phyloP scores from a whole-genome alignment of 73 alveolate species.

The Paraurostyla sp. region DNA sequence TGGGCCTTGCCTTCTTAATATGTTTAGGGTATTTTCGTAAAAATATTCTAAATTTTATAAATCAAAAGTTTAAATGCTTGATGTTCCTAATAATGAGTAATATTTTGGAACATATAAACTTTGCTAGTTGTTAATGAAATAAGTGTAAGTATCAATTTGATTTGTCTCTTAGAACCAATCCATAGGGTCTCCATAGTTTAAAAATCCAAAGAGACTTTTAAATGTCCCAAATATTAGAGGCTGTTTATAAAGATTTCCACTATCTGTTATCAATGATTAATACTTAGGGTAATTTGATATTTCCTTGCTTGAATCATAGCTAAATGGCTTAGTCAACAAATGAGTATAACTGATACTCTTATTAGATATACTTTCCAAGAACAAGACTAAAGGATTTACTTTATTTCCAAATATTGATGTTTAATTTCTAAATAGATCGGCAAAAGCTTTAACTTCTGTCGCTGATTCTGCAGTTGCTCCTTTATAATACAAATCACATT shows the following conservation, averaged over 20 bases:
- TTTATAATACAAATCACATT: neutral
- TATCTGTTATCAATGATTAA: neutral
- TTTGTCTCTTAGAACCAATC: constrained; percentile 22
- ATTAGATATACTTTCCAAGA: neutral
- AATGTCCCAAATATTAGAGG: neutral
- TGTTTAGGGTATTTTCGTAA: constrained; percentile 19
- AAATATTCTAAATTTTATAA: neutral
- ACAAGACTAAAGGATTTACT: neutral
- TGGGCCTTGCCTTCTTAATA: constrained; percentile 40
- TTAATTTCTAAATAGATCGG: neutral
- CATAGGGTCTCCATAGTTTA: constrained; percentile 14
- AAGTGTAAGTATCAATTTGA: neutral
- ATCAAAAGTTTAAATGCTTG: neutral
- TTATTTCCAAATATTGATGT: neutral
- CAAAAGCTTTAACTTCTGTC: neutral
- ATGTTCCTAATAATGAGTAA: neutral
- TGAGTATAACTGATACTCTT: neutral
- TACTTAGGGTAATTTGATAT: neutral
- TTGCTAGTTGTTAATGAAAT: neutral
- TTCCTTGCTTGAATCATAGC: constrained; percentile 2
- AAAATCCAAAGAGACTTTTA: neutral
- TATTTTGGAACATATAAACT: neutral
- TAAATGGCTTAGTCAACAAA: neutral
- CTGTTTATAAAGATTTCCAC: neutral
- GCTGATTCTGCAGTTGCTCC: constrained; percentile 3